These are phyloP conservation scores for Neonothopanus nambi DNA, from an alignment of 1,284 basidiomycete genomes.

Conservation along the genomic window DNA sequence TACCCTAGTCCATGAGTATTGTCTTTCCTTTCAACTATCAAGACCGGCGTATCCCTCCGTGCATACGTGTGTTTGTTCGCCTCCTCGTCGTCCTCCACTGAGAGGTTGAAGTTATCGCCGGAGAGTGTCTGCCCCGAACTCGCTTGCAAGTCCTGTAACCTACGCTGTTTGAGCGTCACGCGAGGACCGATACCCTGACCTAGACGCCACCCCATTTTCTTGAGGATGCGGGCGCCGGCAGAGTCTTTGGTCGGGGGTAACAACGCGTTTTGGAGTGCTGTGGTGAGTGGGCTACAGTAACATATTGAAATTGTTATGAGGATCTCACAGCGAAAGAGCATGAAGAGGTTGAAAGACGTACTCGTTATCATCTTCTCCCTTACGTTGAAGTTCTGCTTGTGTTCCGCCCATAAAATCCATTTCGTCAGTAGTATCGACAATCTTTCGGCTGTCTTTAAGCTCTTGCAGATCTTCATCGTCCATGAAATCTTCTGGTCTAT, in stretches of 20 bases:
- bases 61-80: slow-evolving; percentile 86
- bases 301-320: not conserved
- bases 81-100: slow-evolving; percentile 68
- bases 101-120: slow-evolving; percentile 41
- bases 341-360: slow-evolving; percentile 37
- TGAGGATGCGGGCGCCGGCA: slow-evolving; percentile 78
- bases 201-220: slow-evolving; percentile 93
- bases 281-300: slow-evolving; percentile 54
- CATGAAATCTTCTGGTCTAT: slow-evolving; percentile 92
- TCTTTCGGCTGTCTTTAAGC: slow-evolving; percentile 66
- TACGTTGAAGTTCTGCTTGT: slow-evolving; percentile 44
- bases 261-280: slow-evolving; percentile 60
- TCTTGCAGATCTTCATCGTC: slow-evolving; percentile 96
- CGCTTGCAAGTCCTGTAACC: slow-evolving; percentile 63
- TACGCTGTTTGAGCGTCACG: slow-evolving; percentile 76
- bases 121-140: slow-evolving; percentile 28
- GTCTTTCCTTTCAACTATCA: slow-evolving; percentile 68
- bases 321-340: slow-evolving; percentile 5
- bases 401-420: slow-evolving; percentile 68
- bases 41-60: slow-evolving; percentile 74
- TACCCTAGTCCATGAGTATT: slow-evolving; percentile 83
- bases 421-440: slow-evolving; percentile 77
- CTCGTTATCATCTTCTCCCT: slow-evolving; percentile 55
- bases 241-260: slow-evolving; percentile 68
- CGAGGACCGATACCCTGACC: slow-evolving; percentile 94